Evolutionary conservation across 1,139 yeast species (phyloP), one percentile per base, ranked within the genome.

Genomic region (Arxiozyma telluris): DNA sequence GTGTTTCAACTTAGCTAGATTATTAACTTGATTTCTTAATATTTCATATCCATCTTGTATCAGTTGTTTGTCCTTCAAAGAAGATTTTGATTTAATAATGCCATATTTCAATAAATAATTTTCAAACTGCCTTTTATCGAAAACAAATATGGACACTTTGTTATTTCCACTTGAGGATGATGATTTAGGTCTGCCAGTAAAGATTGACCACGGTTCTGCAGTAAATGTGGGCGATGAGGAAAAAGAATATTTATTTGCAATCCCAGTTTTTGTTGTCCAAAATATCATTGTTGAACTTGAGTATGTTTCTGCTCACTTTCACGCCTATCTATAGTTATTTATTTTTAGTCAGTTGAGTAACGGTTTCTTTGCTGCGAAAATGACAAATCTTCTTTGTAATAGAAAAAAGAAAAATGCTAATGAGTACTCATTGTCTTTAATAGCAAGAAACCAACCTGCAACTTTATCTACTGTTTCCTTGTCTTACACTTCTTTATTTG

Each of bases 161-260:
- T 62, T 57, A 22, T 18, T 45, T 9, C 63, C 54, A 42, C 54
- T 48, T 11, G 58, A 54, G 17, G 60, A 57, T 17, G 65, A 53
- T 18, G 80, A 72, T 59, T 82, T 82, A 52, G 81, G 83, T 62
- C 85, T 87, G 34, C 95, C 98, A 1, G 93, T 89, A 61, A 82
- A 88, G 0, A 93, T 81, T 12, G 82, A 70, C 98, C 98, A 93
- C 20, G 95, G 89, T 39, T 89, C 96, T 7, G 86, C 78, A 1
- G 76, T 76, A 67, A 91, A 88, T 8, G 87, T 73, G 0, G 96
- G 86, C 57, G 87, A 82, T 7, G 83, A 79, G 61, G 90, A 84
- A 46, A 88, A 83, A 44, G 83, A 76, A 67, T 91, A 93, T 50
- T 78, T 77, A 25, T 89, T 83, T 61, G 86, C 79, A 55, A 90